Evolutionary conservation across 2,329 filamentous ascomycete genomes (phyloP), one percentile per base, ranked within the genome.

Genomic region (Penicillium sclerotigenum): DNA sequence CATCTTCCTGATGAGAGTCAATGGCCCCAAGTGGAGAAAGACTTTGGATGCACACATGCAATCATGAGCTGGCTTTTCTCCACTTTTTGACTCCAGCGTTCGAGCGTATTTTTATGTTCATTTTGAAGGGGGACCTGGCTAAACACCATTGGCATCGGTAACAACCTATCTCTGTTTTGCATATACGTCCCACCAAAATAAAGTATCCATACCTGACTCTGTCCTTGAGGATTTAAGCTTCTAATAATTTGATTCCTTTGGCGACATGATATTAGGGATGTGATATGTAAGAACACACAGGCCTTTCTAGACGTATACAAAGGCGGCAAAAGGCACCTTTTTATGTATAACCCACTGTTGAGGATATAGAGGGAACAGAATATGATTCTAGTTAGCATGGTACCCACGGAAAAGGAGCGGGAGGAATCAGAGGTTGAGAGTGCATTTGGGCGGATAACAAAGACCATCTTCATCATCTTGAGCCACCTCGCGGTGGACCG

Each of bases 321-420:
- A 10, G 9, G n/a, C 8, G 31, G 6, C 8, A 33, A 8, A 4
- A 33, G 4, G 14, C 14, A 16, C n/a, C 1, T 37, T 11, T 18
- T 2, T 18, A 18, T 36, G 9, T 36, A 36, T 18, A 36, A n/a
- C 34, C n/a, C n/a, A n/a, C n/a, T 87, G 71, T 93, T 93, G 65
- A 91, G 80, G 16, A 93, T 76, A 72, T 90, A 94, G 9, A 94
- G 81, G 1, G 84, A 80, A 29, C 86, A 87, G 13, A 93, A 94
- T 6, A 89, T 87, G 61, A 93, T 83, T 58, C 85, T 83, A 11
- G 88, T 87, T 14, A 33, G 13, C 13, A 63, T 88, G 87, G 69
- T 86, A 85, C 14, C 94, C 89, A 0, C 6, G 0, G 0, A 33
- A 13, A 5, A 87, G 75, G 2, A 94, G 87, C 1, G 89, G 82